Conservation (phyloP, 768 basidiomycete species). For the Rhizopogon vesiculosus region DNA sequence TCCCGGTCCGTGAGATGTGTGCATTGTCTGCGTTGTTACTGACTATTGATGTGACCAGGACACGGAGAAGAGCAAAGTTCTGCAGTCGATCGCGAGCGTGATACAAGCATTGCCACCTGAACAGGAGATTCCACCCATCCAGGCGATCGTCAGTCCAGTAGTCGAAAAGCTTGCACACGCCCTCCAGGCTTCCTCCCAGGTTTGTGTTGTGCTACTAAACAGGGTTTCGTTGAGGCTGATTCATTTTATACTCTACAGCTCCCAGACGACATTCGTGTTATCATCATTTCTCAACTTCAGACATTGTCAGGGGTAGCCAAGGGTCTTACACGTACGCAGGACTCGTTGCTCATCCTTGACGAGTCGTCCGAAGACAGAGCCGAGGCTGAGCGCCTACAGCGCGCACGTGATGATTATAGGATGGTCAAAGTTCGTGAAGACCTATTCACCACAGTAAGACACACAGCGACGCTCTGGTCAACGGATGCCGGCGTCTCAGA, state of each 20-base stretch:
- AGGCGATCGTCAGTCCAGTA: constrained; percentile 77
- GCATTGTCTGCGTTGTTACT: background rate
- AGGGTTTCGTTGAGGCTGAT: background rate
- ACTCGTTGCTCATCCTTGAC: constrained; percentile 59
- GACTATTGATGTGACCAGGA: constrained; percentile 39
- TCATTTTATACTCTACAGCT: constrained; percentile 34
- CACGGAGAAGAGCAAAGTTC: constrained; percentile 83
- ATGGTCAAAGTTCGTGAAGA: constrained; percentile 61
- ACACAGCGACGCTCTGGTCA: constrained; percentile 71
- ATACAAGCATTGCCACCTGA: constrained; percentile 83
- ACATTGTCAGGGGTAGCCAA: constrained; percentile 82
- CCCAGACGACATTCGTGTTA: constrained; percentile 64
- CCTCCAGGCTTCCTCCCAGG: constrained; percentile 49
- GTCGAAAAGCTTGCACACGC: constrained; percentile 64
- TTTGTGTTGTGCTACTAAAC: constrained; percentile 22
- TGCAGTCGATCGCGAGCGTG: constrained; percentile 91
- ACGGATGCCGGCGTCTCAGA: constrained; percentile 71
- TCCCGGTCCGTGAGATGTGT: constrained; percentile 52
- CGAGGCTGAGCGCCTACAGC: constrained; percentile 51
- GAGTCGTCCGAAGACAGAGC: constrained; percentile 46
- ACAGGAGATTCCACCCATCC: constrained; percentile 72
- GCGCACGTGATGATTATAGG: constrained; percentile 59
- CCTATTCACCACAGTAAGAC: constrained; percentile 56
- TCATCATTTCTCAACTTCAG: constrained; percentile 70
- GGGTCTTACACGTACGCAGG: constrained; percentile 76